phyloP scores from a whole-genome alignment of 2,329 filamentous ascomycete species.

The Fusarium haematococcum region DNA sequence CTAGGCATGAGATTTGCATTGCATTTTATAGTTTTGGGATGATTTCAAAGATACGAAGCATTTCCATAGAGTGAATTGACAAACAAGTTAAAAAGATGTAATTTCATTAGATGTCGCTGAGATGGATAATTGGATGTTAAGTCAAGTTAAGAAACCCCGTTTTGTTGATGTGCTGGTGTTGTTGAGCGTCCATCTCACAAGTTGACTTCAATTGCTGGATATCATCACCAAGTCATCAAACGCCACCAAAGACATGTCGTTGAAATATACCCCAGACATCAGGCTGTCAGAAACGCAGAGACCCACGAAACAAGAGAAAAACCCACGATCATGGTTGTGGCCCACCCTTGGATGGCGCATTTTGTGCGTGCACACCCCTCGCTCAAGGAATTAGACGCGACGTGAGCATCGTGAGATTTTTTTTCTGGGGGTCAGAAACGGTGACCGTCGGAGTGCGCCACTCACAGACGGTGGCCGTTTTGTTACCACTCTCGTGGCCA shows the following conservation, averaged over 20 bases:
- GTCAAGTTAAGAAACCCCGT: neutral
- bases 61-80: neutral
- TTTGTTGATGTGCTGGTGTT: neutral
- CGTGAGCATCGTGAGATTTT: conserved; percentile 23
- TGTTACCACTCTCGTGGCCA: conserved; percentile 20
- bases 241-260: neutral
- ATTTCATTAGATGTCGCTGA: neutral
- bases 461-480: conserved; percentile 34
- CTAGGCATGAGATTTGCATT: conserved; percentile 1
- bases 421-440: conserved; percentile 25
- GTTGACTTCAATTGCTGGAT: neutral
- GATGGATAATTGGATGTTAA: neutral
- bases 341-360: conserved; percentile 7
- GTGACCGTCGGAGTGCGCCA: conserved; percentile 25
- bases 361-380: conserved; percentile 16
- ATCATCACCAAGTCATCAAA: neutral
- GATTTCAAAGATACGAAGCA: neutral
- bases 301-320: conserved; percentile 16
- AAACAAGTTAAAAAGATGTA: neutral
- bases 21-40: conserved; percentile 1
- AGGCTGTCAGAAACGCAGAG: conserved; percentile 5
- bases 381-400: conserved; percentile 8
- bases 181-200: neutral
- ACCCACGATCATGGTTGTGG: conserved; percentile 11
- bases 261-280: neutral